Base-by-base conservation (phyloP, 805 yeast species). In the Ogataea nakhonphanomensis region DNA sequence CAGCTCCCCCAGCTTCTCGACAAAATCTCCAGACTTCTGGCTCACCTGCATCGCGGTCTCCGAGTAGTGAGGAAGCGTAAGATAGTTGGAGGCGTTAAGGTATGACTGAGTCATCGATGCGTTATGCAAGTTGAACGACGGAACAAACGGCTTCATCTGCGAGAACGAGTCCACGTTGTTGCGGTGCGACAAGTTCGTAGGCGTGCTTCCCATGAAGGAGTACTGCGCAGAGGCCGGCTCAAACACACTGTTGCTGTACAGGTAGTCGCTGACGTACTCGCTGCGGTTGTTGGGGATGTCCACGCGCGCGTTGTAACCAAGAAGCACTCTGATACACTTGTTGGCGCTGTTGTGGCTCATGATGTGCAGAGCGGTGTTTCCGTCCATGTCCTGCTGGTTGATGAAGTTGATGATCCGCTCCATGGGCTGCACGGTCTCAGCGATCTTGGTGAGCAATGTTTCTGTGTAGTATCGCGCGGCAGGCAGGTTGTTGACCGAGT, bases 391-490 rank as follows among this genome's bases (percentile, higher is more conserved):
- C 58, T 79, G 76, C 54, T 71, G 74, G 58, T 78, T 69, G 50
- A 78, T 54, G 43, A 77, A 79, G 39, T 75, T 71, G 26, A 74
- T 74, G 27, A 83, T 65, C 45, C 84, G 67, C 47, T 84, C 82
- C 44, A 74, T 69, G 8, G 84, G 75, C 38, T 78, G 80, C 21
- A 71, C 69, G 17, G 53, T 54, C 48, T 81, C 83, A 2, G 84
- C 74, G 31, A 90, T 65, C 60, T 84, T 88, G 21, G 83, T 81
- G 48, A 91, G 69, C 29, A 90, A 65, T 9, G 80, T 74, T 55
- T 84, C 93, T 50, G 87, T 66, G 60, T 93, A 91, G 61, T 90
- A 90, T 26, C 84, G 67, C 8, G 96, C 85, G 7, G 95, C 81
- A 1, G 90, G 84, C 11, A 82, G 70, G 48, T 87, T 78, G 12